Evolutionary conservation across 164 flowering plant genomes (phyloP), one percentile per base, ranked within the genome.

Genomic region (Euptelea pleiosperma): DNA sequence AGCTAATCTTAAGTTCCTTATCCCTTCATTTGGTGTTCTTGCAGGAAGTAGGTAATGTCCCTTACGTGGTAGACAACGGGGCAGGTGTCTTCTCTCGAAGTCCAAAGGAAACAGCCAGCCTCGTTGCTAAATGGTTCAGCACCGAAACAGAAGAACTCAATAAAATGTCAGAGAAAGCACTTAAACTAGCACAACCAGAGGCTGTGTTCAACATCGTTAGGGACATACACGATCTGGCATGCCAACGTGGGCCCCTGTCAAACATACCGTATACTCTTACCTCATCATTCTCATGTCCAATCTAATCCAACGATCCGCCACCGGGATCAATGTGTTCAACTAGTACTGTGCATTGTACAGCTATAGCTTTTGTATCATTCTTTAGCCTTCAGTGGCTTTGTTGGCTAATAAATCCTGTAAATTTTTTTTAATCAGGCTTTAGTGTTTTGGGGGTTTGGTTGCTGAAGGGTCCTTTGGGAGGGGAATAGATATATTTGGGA

Each of bases 21-120:
- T 33, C 11, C 9, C 28, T 16, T 1, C 12, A 15, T 36, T 22
- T 40, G 42, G 48, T 37, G 24, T 35, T 65, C 45, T 60, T 53
- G 52, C 52, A 92, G 97, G 98, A 93, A 73, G 85, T 80, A 60
- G 98, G 98, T 10, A 93, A 93, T 65, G 85, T 93, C 35, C 97
- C 98, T 11, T 93, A 87, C 37, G 98, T 93, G 8, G 98, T 93
- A 14, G 89, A 88, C 48, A 90, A 87, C 52, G 98, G 97, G 8
- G 98, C 98, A 0, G 98, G 98, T 1, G 82, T 90, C 5, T 93
- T 93, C 79, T 83, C 91, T 14, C 64, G 83, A 60, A 88, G 96
- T 58, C 73, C 96, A 2, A 84, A 78, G 56, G 90, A 86, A 70
- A 90, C 97, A 26, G 91, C 98, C 6, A 75, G 45, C 33, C 70